Evolutionary conservation across 139 green algal species (phyloP).

Genomic region (Desmodesmus armatus): DNA sequence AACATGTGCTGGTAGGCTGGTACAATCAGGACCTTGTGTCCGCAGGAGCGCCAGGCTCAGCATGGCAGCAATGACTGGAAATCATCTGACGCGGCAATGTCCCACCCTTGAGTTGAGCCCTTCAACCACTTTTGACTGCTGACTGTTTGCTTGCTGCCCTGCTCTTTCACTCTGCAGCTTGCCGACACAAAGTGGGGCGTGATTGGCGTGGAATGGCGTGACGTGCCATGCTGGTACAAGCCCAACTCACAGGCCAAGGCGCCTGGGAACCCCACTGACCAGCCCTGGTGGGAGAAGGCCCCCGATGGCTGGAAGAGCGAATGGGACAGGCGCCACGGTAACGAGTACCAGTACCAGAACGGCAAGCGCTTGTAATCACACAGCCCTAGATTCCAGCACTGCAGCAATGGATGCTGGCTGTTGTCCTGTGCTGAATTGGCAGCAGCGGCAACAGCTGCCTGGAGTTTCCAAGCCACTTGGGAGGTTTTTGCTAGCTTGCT

Average conservation of each 20-base stretch:
- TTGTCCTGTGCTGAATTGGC: no score
- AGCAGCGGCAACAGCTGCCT: no score
- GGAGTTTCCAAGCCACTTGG: no score
- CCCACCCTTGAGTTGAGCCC: neutral
- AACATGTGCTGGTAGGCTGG: slow-evolving; percentile 54
- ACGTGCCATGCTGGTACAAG: slow-evolving; percentile 46
- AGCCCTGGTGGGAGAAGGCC: slow-evolving; percentile 36
- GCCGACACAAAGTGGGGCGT: slow-evolving; percentile 55
- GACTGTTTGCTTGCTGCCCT: no score
- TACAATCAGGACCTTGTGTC: slow-evolving; percentile 30
- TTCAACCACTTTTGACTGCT: no score
- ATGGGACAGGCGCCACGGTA: slow-evolving; percentile 26
- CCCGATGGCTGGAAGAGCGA: slow-evolving; percentile 28
- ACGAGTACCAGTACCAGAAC: neutral
- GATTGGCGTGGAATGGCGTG: slow-evolving; percentile 42
- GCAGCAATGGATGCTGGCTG: no score
- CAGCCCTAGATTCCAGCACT: no score
- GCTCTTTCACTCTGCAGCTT: no score
- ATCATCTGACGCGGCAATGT: neutral
- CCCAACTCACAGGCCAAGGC: slow-evolving; percentile 15
- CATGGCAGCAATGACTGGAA: neutral
- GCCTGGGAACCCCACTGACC: slow-evolving; percentile 21
- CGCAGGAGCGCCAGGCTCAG: neutral
- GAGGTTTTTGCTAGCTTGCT: no score
- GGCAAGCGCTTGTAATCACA: neutral